Evolutionary conservation across 768 basidiomycete genomes (phyloP).

Genomic region (Suillus tomentosus): DNA sequence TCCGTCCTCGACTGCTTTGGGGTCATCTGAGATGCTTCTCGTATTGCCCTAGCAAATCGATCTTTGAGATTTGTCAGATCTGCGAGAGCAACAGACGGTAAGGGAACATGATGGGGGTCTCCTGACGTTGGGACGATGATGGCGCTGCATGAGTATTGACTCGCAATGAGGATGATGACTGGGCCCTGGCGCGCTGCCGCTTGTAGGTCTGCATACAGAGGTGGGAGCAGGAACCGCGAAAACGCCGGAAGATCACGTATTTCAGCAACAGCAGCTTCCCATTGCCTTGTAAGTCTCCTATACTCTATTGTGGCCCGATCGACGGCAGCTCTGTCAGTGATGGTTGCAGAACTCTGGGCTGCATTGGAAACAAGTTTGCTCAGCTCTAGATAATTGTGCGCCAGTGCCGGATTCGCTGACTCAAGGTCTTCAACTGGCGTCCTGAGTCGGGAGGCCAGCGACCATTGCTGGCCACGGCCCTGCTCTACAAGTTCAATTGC

Average conservation of each 20-base stretch:
- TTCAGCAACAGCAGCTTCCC: background rate
- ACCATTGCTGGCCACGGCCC: slow-evolving; percentile 25
- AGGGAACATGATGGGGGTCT: background rate
- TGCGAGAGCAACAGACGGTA: background rate
- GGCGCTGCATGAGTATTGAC: background rate
- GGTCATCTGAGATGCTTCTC: background rate
- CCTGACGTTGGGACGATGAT: background rate
- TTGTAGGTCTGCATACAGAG: background rate
- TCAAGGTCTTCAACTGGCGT: slow-evolving; percentile 27
- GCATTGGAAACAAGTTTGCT: background rate
- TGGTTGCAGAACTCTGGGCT: slow-evolving; percentile 11
- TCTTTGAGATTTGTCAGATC: slow-evolving; percentile 12
- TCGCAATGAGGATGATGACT: background rate
- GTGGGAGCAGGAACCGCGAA: too few species aligned
- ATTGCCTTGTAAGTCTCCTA: background rate
- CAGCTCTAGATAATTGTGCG: background rate
- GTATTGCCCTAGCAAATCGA: slow-evolving; percentile 10
- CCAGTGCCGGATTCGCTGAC: background rate
- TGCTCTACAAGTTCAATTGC: slow-evolving; percentile 31
- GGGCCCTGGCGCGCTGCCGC: background rate
- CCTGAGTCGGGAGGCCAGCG: slow-evolving; percentile 25
- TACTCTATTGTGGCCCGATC: background rate
- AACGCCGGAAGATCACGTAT: too few species aligned
- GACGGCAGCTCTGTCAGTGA: background rate
- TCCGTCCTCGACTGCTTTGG: too few species aligned